A percentile compares a stretch with the other conserved stretches of the same genome.
phyloP scores from a whole-genome alignment of 768 basidiomycete species.

The Russula sp. region DNA sequence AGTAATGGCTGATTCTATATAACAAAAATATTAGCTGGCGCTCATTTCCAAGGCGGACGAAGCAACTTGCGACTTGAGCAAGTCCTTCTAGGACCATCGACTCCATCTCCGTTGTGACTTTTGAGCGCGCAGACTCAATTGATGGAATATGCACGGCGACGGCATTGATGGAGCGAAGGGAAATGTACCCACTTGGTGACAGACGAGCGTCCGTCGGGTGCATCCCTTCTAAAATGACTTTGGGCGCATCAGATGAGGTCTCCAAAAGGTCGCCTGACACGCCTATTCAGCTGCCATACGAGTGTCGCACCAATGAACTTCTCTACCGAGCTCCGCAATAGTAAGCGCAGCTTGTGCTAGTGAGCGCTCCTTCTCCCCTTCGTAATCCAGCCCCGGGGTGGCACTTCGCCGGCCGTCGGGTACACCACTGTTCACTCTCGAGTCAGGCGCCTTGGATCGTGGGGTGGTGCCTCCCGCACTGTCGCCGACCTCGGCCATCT shows the following conservation, averaged over 20 bases:
- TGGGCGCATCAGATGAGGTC: not conserved
- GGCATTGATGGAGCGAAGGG: conserved; percentile 71
- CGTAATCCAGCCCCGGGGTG: conserved; percentile 41
- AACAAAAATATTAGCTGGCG: conserved; percentile 13
- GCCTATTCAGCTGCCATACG: not conserved
- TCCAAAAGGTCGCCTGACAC: conserved; percentile 28
- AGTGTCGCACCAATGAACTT: not conserved
- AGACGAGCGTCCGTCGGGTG: not conserved
- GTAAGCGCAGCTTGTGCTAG: conserved; percentile 94
- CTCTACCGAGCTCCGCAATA: conserved; percentile 83
- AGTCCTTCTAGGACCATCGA: conserved; percentile 82
- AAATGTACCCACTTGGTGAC: conserved; percentile 30
- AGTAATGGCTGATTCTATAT: conserved; percentile 83
- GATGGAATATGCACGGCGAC: conserved; percentile 67
- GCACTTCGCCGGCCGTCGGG: conserved; percentile 23
- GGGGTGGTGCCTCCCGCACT: conserved; percentile 15
- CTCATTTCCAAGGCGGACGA: not conserved
- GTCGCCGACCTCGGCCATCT: conserved; percentile 69
- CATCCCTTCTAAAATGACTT: not conserved
- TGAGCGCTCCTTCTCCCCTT: conserved; percentile 80
- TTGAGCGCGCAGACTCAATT: conserved; percentile 66
- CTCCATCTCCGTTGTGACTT: conserved; percentile 86
- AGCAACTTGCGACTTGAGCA: conserved; percentile 59
- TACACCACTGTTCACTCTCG: conserved; percentile 23
- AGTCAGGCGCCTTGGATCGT: conserved; percentile 21